These are phyloP conservation scores for Tetramitus jugosus DNA, from an alignment of 208 protist genomes.

Conservation along the genomic window DNA sequence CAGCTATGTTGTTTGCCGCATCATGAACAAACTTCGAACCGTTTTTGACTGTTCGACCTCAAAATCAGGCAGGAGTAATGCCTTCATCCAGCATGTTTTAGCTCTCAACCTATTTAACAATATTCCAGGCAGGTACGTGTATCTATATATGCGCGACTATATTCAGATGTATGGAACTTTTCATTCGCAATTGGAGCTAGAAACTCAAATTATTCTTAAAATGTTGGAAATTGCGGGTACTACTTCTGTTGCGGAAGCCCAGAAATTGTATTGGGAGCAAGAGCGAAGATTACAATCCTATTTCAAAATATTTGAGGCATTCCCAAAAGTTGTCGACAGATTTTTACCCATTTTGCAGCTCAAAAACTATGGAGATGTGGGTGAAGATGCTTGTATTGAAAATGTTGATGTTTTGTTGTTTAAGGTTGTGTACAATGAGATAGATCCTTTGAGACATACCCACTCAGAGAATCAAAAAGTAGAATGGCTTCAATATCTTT, in stretches of 20 bases:
- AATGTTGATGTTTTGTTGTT: slow-evolving; percentile 8
- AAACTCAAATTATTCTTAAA: background rate
- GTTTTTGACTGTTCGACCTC: background rate
- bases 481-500: background rate
- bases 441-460: background rate
- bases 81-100: background rate
- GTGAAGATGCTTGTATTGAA: background rate
- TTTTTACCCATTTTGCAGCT: no score
- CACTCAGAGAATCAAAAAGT: background rate
- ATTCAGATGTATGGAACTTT: background rate
- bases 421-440: background rate
- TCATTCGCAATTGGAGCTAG: background rate
- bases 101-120: background rate
- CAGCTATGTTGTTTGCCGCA: background rate
- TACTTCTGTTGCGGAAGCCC: background rate
- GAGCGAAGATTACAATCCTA: slow-evolving; percentile 1
- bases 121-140: background rate
- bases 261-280: slow-evolving; percentile 1
- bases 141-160: background rate
- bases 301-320: slow-evolving; percentile 13
- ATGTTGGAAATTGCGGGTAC: background rate
- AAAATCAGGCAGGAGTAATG: background rate
- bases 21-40: background rate
- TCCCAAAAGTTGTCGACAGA: no score
- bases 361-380: background rate